Conservation (phyloP, 371 early-diverging fungal species). For the Rhizopus sp. region DNA sequence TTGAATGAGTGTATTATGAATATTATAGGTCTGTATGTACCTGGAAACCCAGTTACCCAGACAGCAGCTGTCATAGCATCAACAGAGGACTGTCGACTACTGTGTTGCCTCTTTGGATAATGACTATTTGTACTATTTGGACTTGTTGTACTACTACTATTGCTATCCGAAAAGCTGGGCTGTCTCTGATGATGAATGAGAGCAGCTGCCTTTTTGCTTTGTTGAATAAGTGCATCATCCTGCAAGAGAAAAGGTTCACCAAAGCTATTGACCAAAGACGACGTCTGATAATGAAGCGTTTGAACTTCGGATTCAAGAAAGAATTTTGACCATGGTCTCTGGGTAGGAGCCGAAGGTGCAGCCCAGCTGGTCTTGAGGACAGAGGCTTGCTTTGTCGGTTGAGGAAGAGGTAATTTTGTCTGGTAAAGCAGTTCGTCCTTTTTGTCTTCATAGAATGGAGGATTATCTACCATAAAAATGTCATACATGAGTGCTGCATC, state of each 20-base stretch:
- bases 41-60: not conserved
- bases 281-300: slow-evolving; percentile 21
- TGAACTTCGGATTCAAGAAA: slow-evolving; percentile 25
- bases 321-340: slow-evolving; percentile 11
- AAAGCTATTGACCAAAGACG: not conserved
- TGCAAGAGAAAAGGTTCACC: not conserved
- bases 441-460: not conserved
- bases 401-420: slow-evolving; percentile 22
- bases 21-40: not conserved
- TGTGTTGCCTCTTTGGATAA: not conserved
- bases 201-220: not conserved
- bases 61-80: not conserved
- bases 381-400: slow-evolving; percentile 15
- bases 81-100: not conserved
- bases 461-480: not conserved
- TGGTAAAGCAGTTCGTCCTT: not conserved
- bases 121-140: slow-evolving; percentile 2
- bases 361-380: not conserved
- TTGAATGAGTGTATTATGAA: no score
- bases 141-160: slow-evolving; percentile 2
- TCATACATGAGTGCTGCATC: slow-evolving; percentile 10
- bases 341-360: slow-evolving; percentile 2
- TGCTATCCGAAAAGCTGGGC: not conserved
- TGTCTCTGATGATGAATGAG: not conserved
- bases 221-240: not conserved